Percentiles rank a stretch among this genome's conserved stretches.
These are phyloP conservation scores for Mycothermus thermophilus DNA, from an alignment of 495 filamentous ascomycete genomes.

Conservation along the genomic window DNA sequence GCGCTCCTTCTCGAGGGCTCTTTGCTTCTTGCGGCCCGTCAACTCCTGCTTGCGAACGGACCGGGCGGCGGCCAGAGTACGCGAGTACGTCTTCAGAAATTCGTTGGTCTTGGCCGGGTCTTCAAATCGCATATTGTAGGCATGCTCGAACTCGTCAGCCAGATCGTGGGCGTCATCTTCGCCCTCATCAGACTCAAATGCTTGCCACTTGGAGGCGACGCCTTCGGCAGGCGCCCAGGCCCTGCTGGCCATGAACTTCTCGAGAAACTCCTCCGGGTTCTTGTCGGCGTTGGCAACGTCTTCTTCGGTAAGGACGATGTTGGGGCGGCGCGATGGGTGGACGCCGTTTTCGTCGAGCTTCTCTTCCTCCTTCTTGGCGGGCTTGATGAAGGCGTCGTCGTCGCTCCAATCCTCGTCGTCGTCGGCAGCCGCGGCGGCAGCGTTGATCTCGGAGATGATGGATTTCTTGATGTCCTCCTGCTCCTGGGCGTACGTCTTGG, in stretches of 20 bases:
- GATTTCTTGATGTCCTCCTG: constrained; percentile 66
- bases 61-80: constrained; percentile 64
- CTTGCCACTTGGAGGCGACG: constrained; percentile 40
- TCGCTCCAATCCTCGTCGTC: constrained; percentile 48
- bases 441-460: constrained; percentile 69
- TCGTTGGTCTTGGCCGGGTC: constrained; percentile 76
- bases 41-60: constrained; percentile 74
- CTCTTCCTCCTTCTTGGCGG: constrained; percentile 36
- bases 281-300: constrained; percentile 72
- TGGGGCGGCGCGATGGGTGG: constrained; percentile 33
- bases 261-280: constrained; percentile 78
- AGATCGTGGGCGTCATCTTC: constrained; percentile 67
- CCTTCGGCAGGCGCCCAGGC: constrained; percentile 64
- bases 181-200: constrained; percentile 85
- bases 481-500: constrained; percentile 68
- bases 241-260: constrained; percentile 75
- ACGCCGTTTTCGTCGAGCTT: constrained; percentile 18
- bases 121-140: constrained; percentile 96
- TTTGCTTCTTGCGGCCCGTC: constrained; percentile 56
- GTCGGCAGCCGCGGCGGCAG: constrained; percentile 32
- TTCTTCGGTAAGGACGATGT: constrained; percentile 37
- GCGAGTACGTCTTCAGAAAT: constrained; percentile 67
- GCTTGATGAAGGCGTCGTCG: constrained; percentile 57
- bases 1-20: constrained; percentile 61
- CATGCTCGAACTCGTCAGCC: constrained; percentile 77